A percentile compares a stretch with the other conserved stretches of the same genome.
These are phyloP conservation scores for Pichiaceae sp. DNA, from an alignment of 1,139 yeast species.

Conservation along the genomic window DNA sequence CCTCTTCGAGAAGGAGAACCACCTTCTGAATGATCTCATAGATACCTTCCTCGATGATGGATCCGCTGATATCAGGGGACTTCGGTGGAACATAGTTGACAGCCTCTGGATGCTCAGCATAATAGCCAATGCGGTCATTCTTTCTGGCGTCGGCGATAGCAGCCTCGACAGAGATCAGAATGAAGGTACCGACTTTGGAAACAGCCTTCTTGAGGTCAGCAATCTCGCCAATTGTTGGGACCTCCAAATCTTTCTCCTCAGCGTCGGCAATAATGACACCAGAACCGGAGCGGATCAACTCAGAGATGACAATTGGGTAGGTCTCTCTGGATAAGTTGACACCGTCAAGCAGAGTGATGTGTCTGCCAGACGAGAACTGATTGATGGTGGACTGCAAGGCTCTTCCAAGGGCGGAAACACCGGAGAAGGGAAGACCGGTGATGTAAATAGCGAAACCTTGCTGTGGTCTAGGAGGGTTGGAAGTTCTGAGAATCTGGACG, in stretches of 20 bases:
- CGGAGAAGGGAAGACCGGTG: slow-evolving; percentile 49
- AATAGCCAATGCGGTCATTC: slow-evolving; percentile 41
- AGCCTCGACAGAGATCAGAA: slow-evolving; percentile 41
- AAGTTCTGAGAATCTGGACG: slow-evolving; percentile 80
- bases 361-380: slow-evolving; percentile 82
- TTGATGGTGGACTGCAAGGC: slow-evolving; percentile 87
- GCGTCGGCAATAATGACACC: slow-evolving; percentile 71
- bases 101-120: slow-evolving; percentile 38
- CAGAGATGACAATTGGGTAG: slow-evolving; percentile 60
- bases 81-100: slow-evolving; percentile 37
- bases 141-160: slow-evolving; percentile 35
- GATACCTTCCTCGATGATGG: slow-evolving; percentile 37
- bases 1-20: slow-evolving; percentile 62
- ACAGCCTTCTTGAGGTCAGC: slow-evolving; percentile 27
- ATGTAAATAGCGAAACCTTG: slow-evolving; percentile 80
- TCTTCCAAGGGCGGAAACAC: slow-evolving; percentile 59
- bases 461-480: slow-evolving; percentile 83
- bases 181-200: slow-evolving; percentile 40
- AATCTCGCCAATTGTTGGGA: slow-evolving; percentile 33
- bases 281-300: slow-evolving; percentile 81
- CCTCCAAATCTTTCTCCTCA: slow-evolving; percentile 23
- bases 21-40: slow-evolving; percentile 64
- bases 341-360: slow-evolving; percentile 60
- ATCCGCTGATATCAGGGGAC: slow-evolving; percentile 46
- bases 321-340: slow-evolving; percentile 34